phyloP scores from a whole-genome alignment of 805 yeast genomes.

The Starmerella floricola region DNA sequence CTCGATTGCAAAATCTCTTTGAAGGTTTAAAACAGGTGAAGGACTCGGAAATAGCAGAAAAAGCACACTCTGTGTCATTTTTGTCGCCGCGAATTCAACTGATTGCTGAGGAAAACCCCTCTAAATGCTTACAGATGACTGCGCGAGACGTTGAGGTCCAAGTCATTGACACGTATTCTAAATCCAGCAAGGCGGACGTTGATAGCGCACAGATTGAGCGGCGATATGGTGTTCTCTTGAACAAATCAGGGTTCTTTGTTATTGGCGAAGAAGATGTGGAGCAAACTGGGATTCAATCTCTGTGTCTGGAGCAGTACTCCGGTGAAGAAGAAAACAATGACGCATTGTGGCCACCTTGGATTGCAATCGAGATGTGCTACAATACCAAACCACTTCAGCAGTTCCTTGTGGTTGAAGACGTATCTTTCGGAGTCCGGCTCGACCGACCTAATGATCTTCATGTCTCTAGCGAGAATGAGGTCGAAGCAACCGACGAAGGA shows the following conservation, averaged over 20 bases:
- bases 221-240: constrained; percentile 55
- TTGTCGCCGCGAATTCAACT: constrained; percentile 76
- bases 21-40: constrained; percentile 37
- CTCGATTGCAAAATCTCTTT: constrained; percentile 13
- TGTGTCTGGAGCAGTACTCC: constrained; percentile 37
- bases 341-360: constrained; percentile 76
- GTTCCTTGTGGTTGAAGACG: constrained; percentile 48
- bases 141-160: constrained; percentile 62
- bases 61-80: constrained; percentile 54
- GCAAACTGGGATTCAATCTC: constrained; percentile 49
- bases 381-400: constrained; percentile 38
- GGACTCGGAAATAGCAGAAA: constrained; percentile 30
- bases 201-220: constrained; percentile 44
- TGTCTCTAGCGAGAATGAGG: constrained; percentile 23
- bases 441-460: constrained; percentile 43
- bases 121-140: constrained; percentile 54
- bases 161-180: constrained; percentile 49
- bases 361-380: constrained; percentile 58
- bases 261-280: constrained; percentile 42
- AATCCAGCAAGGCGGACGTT: constrained; percentile 30
- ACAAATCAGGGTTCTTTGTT: constrained; percentile 61
- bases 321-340: constrained; percentile 39
- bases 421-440: constrained; percentile 49
- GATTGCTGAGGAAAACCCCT: constrained; percentile 39
- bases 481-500: constrained; percentile 11